Evolutionary conservation across 78 protist genomes (phyloP), one percentile per base, ranked within the genome.

Genomic region (Cavenderia fasciculata): DNA sequence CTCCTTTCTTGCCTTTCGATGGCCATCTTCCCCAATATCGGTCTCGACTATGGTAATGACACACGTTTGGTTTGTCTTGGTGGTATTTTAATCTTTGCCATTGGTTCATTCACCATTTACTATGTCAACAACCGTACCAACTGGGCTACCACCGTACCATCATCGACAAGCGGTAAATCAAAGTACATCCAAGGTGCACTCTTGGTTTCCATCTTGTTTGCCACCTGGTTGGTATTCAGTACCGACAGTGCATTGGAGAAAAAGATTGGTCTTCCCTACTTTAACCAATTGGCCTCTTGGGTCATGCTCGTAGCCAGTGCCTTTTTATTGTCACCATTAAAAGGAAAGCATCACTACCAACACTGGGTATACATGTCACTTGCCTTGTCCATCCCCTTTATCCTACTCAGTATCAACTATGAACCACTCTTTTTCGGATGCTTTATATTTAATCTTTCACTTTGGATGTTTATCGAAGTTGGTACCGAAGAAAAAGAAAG

Each of bases 391-490:
- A 75, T 86, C 16, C 77, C 91, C 27, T 92, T 77, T 62, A n/a
- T 92, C 27, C 25, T 92, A 40, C 40, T 92, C 5, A 34, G 71
- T 70, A 36, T 92, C 34, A 44, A 87, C 4, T 63, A 41, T 38
- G 93, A 92, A 59, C 31, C 47, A 52, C 23, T 84, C 34, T 85
- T 84, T 29, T 69, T 59, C 31, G 69, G 74, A 1, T 33, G 33
- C 4, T 63, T 92, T 6, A 34, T 57, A 16, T 21, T 74, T 23
- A 71, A 38, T 25, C 23, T 92, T 40, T 69, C 84, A 7, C 34
- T 84, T 11, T 92, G 95, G 95, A 68, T 78, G 57, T 31, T 61
- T 10, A 73, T 85, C 12, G 89, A 92, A n/a, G 33, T 52, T 62
- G 25, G 47, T 6, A 34, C 14, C 46, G 12, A 46, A 73, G 4